Percentiles rank a stretch among this genome's conserved stretches.
Conservation (phyloP, 1,139 yeast genomes). For the Candida mesenterica region DNA sequence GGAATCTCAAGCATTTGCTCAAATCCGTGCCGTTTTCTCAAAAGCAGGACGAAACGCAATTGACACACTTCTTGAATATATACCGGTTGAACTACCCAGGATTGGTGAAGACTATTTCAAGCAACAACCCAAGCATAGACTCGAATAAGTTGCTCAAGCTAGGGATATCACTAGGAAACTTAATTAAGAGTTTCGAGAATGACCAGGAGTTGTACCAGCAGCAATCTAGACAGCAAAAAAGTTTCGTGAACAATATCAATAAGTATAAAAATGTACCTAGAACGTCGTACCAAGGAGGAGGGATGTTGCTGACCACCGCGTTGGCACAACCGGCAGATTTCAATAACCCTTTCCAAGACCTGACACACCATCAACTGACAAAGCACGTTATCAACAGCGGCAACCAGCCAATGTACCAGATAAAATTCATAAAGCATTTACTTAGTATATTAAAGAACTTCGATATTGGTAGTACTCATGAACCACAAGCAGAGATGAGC, state of each 20-base stretch:
- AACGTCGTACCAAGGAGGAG: constrained; percentile 1
- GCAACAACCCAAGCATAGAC: constrained; percentile 34
- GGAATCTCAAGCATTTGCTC: constrained; percentile 28
- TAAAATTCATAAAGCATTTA: constrained; percentile 37
- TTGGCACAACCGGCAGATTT: constrained; percentile 2
- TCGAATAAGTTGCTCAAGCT: constrained; percentile 39
- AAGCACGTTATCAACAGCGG: constrained; percentile 12
- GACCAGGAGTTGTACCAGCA: constrained; percentile 35
- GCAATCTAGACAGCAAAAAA: constrained; percentile 24
- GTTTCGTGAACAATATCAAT: constrained; percentile 14
- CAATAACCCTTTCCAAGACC: constrained; percentile 6
- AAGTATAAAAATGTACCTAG: constrained; percentile 10
- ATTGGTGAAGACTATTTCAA: constrained; percentile 12
- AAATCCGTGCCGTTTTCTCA: constrained; percentile 35
- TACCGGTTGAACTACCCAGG: constrained; percentile 33
- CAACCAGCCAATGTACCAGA: constrained; percentile 29
- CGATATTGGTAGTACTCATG: constrained; percentile 32
- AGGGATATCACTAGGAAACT: constrained; percentile 45
- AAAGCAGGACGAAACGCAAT: constrained; percentile 8
- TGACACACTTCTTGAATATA: constrained; percentile 29
- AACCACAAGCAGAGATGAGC: constrained; percentile 9
- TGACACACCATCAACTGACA: constrained; percentile 4
- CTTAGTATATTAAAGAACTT: constrained; percentile 38
- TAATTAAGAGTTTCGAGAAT: constrained; percentile 34
- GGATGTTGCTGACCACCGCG: neutral